These are phyloP conservation scores for Sisymbrium altissimum DNA, from an alignment of 345 rosid genomes.

Conservation along the genomic window DNA sequence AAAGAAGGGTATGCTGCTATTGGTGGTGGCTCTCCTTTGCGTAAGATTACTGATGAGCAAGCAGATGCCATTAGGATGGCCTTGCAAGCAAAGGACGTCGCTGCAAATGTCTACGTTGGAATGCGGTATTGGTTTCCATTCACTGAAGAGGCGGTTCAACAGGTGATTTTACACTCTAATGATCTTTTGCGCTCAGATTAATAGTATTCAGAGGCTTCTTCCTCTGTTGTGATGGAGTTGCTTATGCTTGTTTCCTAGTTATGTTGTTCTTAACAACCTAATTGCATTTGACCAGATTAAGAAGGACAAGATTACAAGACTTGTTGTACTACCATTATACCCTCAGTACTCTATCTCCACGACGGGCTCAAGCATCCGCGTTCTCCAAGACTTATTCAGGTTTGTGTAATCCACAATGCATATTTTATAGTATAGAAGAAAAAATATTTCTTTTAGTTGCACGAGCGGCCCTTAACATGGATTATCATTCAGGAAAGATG, in stretches of 20 bases:
- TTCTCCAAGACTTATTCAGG: slow-evolving; percentile 70
- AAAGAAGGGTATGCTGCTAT: slow-evolving; percentile 98
- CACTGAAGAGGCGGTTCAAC: slow-evolving; percentile 87
- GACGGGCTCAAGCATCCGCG: slow-evolving; percentile 90
- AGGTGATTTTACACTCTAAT: slow-evolving; percentile 38
- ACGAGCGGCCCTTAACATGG: slow-evolving; percentile 17
- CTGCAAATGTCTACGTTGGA: slow-evolving; percentile 70
- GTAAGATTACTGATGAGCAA: slow-evolving; percentile 87
- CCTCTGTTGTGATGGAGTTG: not conserved
- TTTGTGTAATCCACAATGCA: slow-evolving; percentile 18
- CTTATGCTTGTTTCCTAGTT: not conserved
- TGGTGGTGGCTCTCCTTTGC: slow-evolving; percentile 92
- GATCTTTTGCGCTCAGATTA: not conserved
- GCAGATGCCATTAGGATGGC: slow-evolving; percentile 68
- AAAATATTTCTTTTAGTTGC: not conserved
- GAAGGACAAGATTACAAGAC: slow-evolving; percentile 73
- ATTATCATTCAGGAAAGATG: slow-evolving; percentile 62
- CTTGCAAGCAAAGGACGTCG: slow-evolving; percentile 56
- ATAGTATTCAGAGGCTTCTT: not conserved
- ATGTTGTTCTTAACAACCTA: slow-evolving; percentile 3
- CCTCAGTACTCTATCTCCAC: slow-evolving; percentile 96
- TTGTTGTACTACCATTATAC: slow-evolving; percentile 92
- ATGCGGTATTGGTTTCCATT: slow-evolving; percentile 95
- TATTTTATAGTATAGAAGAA: not conserved
- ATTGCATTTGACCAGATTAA: slow-evolving; percentile 50